Evolutionary conservation across 441 rosid species (phyloP).

Genomic region (Erodium moschatum): DNA sequence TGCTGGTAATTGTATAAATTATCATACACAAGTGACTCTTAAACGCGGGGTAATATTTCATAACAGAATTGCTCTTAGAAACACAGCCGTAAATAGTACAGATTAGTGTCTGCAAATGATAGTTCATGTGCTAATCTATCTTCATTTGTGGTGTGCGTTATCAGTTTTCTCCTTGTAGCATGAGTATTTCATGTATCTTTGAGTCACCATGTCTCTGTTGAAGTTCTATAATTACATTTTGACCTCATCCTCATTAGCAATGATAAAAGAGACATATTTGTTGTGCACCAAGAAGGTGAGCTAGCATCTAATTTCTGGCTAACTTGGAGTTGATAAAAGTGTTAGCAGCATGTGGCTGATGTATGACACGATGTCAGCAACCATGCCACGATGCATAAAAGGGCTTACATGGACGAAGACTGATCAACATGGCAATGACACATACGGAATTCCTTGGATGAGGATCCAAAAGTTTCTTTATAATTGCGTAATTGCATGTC

Average conservation of each 20-base stretch:
- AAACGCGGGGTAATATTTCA: neutral
- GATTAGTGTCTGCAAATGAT: constrained; percentile 1
- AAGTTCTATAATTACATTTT: constrained; percentile 5
- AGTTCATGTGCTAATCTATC: neutral
- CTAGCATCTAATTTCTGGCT: neutral
- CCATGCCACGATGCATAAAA: neutral
- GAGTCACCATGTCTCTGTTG: neutral
- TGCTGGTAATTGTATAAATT: neutral
- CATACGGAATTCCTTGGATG: neutral
- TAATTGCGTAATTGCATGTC: constrained; percentile 8
- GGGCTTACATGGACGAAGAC: constrained; percentile 4
- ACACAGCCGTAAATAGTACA: neutral
- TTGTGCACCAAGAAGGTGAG: neutral
- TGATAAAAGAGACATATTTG: constrained; percentile 1
- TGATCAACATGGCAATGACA: constrained; percentile 3
- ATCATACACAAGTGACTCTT: neutral
- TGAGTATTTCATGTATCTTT: neutral
- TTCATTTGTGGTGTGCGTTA: neutral
- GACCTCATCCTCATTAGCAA: neutral
- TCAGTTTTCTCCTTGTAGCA: neutral
- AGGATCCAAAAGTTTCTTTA: constrained; percentile 9
- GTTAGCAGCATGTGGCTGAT: constrained; percentile 8
- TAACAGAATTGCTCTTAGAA: neutral
- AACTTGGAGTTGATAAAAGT: constrained; percentile 6
- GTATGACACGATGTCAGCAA: neutral